Percentiles rank a stretch among this genome's conserved stretches.
These are phyloP conservation scores for Falciphora oryzae DNA, from an alignment of 2,329 filamentous ascomycete species.

Conservation along the genomic window DNA sequence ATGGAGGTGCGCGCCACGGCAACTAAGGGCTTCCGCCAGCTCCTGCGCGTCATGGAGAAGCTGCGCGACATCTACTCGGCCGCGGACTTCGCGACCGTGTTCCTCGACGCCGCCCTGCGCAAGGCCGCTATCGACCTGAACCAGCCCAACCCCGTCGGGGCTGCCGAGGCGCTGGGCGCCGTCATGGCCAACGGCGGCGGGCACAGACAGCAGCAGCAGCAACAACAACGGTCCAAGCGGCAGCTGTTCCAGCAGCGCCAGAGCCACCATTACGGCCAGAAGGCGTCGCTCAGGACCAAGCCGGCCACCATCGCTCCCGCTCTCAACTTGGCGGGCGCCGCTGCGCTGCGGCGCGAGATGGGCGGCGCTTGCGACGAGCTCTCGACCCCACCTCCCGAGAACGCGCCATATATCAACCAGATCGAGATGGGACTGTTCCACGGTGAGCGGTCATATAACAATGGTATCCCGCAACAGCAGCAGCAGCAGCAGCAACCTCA, in stretches of 20 bases:
- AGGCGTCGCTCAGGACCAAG: background rate
- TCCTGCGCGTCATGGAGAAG: conserved; percentile 86
- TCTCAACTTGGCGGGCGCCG: conserved; percentile 19
- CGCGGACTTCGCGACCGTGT: conserved; percentile 92
- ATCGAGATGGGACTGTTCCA: conserved; percentile 15
- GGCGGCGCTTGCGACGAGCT: conserved; percentile 24
- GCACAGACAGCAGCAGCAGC: background rate
- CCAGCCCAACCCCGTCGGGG: conserved; percentile 26
- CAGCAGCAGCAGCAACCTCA: conserved; percentile 2
- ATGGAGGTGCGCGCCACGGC: conserved; percentile 66
- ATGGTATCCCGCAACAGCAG: conserved; percentile 22
- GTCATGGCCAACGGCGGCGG: conserved; percentile 15
- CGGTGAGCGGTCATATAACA: conserved; percentile 23
- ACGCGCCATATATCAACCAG: conserved; percentile 27
- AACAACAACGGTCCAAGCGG: conserved; percentile 13
- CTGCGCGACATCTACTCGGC: conserved; percentile 86
- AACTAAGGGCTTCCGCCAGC: conserved; percentile 77
- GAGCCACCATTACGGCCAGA: conserved; percentile 9
- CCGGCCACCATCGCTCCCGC: conserved; percentile 14
- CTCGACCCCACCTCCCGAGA: conserved; percentile 50
- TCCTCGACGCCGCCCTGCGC: conserved; percentile 84
- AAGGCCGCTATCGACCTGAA: conserved; percentile 75
- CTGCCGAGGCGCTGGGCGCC: conserved; percentile 21
- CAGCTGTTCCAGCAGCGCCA: conserved; percentile 13
- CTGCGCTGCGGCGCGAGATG: conserved; percentile 2